Evolutionary conservation across 345 rosid species (phyloP).

Genomic region (Eucalyptus paniculata): DNA sequence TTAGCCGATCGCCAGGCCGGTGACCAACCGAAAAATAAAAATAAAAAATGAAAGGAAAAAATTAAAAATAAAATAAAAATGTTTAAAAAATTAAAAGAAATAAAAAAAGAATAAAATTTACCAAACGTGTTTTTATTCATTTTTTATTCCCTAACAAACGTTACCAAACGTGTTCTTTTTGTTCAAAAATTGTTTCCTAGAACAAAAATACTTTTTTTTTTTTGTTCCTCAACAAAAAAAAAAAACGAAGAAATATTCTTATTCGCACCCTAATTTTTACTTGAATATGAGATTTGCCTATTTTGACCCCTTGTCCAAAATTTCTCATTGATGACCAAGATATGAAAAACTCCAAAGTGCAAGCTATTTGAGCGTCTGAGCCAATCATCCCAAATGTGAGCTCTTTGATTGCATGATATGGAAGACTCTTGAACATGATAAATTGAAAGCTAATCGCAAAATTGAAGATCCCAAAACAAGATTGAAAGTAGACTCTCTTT

Average conservation of each 20-base stretch:
- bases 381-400: neutral
- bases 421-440: neutral
- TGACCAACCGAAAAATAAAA: too few species aligned
- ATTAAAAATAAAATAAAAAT: too few species aligned
- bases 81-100: too few species aligned
- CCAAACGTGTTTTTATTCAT: too few species aligned
- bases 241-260: fast-evolving
- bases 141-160: too few species aligned
- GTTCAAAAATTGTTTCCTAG: too few species aligned
- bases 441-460: fast-evolving
- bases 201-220: too few species aligned
- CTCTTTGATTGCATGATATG: neutral
- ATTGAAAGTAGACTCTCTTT: fast-evolving
- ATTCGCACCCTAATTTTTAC: neutral
- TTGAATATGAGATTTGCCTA: fast-evolving
- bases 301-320: neutral
- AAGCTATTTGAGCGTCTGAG: neutral
- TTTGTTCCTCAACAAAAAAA: too few species aligned
- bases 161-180: too few species aligned
- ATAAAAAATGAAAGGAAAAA: too few species aligned
- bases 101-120: too few species aligned
- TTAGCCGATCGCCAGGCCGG: too few species aligned
- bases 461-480: neutral
- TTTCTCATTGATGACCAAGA: fast-evolving
- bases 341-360: neutral